Percentiles rank a stretch among this genome's conserved stretches.
These are phyloP conservation scores for Podila epigama DNA, from an alignment of 192 early-diverging fungal genomes.

Conservation along the genomic window DNA sequence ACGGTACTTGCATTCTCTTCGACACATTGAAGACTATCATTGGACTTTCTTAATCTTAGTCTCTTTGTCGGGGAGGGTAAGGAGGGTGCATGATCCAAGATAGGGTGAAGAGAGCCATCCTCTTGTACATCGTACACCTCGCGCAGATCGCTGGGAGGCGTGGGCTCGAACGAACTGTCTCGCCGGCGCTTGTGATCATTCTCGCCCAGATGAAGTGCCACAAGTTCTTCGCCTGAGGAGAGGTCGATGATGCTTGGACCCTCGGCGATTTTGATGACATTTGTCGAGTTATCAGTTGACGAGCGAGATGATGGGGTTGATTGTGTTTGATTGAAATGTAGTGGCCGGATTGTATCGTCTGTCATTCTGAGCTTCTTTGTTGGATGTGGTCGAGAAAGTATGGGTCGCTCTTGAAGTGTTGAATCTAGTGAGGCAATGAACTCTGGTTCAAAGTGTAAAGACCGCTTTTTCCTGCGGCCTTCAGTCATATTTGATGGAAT, in stretches of 20 bases:
- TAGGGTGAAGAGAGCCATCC: slow-evolving; percentile 22
- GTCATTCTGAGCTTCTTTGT: background rate
- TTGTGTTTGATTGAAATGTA: background rate
- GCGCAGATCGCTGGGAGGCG: background rate
- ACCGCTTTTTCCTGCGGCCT: slow-evolving; percentile 2
- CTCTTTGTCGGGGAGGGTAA: slow-evolving; percentile 29
- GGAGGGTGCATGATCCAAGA: slow-evolving; percentile 7
- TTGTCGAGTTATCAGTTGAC: background rate
- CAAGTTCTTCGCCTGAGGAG: slow-evolving; percentile 43
- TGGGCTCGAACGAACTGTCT: background rate
- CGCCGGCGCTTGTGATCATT: slow-evolving; percentile 35
- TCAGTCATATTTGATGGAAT: background rate
- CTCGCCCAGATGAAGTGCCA: slow-evolving; percentile 31
- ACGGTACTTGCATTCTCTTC: background rate
- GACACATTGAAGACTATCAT: background rate
- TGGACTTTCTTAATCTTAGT: background rate
- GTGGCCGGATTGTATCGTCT: background rate
- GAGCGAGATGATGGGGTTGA: background rate
- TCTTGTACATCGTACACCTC: slow-evolving; percentile 32
- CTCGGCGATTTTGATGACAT: background rate
- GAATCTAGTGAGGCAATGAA: slow-evolving; percentile 32
- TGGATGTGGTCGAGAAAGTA: background rate
- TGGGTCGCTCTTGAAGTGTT: slow-evolving; percentile 6
- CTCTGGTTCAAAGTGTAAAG: slow-evolving; percentile 39
- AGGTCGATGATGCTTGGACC: slow-evolving; percentile 47